Conservation (phyloP, 148 eudicot genomes). For the Rhododendron mucronatum region DNA sequence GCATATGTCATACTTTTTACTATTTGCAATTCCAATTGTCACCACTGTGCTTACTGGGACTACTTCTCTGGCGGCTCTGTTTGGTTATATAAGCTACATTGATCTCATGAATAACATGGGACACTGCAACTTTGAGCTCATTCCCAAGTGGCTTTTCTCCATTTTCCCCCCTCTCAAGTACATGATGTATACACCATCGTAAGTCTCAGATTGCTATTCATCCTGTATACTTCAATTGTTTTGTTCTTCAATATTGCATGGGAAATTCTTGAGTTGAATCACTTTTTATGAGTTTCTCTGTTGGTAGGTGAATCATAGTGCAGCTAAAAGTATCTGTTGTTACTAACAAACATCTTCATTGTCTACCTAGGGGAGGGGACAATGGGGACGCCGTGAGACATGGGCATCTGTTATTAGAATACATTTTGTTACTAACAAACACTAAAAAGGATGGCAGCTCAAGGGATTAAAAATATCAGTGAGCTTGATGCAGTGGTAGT, state of each 20-base stretch:
- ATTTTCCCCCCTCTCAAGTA: constrained; percentile 71
- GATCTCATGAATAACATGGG: constrained; percentile 77
- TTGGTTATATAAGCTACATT: constrained; percentile 38
- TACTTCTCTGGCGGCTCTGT: constrained; percentile 14
- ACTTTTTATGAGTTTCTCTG: neutral
- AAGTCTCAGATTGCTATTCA: constrained; percentile 24
- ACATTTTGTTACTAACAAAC: neutral
- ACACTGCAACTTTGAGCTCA: constrained; percentile 70
- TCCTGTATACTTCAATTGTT: neutral
- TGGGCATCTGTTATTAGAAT: neutral
- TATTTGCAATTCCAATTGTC: constrained; percentile 54
- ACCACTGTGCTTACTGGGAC: constrained; percentile 17
- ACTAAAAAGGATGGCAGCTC: neutral
- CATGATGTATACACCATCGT: constrained; percentile 69
- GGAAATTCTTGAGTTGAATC: neutral
- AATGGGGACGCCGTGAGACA: neutral
- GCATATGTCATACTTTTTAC: constrained; percentile 40
- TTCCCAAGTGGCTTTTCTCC: constrained; percentile 49
- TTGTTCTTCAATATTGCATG: neutral
- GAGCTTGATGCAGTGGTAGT: neutral
- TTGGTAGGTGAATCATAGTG: neutral
- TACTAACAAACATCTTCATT: neutral
- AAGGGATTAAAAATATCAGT: neutral
- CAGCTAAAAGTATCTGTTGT: neutral
- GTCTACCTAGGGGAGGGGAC: neutral